phyloP scores from a whole-genome alignment of 2,329 filamentous ascomycete species.

The Fusarium pininemorale region DNA sequence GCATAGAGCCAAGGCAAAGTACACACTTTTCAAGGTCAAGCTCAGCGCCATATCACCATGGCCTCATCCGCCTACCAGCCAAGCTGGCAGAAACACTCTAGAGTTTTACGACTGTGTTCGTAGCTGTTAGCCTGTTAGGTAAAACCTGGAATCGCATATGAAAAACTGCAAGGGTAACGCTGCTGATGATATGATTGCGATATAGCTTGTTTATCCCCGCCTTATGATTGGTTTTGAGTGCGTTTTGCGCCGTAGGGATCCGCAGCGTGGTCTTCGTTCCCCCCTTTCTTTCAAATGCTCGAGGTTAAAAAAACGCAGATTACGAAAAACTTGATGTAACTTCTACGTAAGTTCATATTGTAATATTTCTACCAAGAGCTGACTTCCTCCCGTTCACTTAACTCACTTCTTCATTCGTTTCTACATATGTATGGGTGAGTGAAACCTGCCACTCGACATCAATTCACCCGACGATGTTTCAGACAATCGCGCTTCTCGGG shows the following conservation, averaged over 20 bases:
- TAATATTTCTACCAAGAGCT: not conserved
- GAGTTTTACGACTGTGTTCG: not conserved
- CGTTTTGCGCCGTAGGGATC: not conserved
- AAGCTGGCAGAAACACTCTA: not conserved
- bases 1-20: not conserved
- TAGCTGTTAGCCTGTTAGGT: no score
- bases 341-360: fast-evolving
- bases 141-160: not conserved
- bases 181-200: no score
- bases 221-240: not conserved
- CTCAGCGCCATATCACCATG: not conserved
- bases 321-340: not conserved
- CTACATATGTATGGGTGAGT: no score
- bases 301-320: fast-evolving
- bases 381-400: fast-evolving
- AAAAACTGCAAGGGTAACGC: no score
- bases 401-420: not conserved
- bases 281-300: not conserved
- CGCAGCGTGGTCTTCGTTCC: not conserved
- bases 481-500: not conserved
- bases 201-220: no score
- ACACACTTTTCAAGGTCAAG: not conserved
- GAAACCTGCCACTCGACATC: no score
- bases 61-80: not conserved
- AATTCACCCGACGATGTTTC: not conserved